Evolutionary conservation across 192 early-diverging fungal species (phyloP).

Genomic region (Backusella circina): DNA sequence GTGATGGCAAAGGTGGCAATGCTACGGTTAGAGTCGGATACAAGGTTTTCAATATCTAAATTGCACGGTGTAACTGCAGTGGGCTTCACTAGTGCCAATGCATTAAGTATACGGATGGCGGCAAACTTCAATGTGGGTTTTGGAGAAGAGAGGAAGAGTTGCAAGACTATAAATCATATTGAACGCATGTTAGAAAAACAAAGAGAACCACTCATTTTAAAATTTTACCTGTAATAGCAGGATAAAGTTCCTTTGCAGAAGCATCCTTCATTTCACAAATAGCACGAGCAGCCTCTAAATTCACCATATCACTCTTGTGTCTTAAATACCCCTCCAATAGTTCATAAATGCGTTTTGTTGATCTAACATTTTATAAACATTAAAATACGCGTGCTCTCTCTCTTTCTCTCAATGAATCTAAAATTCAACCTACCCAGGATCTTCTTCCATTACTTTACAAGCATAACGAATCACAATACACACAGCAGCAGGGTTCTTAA

Average conservation of each 20-base stretch:
- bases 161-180: slow-evolving; percentile 60
- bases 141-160: slow-evolving; percentile 90
- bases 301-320: slow-evolving; percentile 98
- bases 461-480: slow-evolving; percentile 93
- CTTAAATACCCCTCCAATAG: slow-evolving; percentile 86
- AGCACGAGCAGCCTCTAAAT: slow-evolving; percentile 94
- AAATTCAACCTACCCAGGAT: slow-evolving; percentile 54
- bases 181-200: not conserved
- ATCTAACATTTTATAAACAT: slow-evolving; percentile 31
- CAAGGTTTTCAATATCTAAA: slow-evolving; percentile 96
- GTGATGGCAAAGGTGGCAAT: slow-evolving; percentile 99
- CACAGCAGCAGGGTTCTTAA: slow-evolving; percentile 85
- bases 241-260: slow-evolving; percentile 80
- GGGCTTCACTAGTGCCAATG: slow-evolving; percentile 86
- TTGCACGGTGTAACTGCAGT: slow-evolving; percentile 92
- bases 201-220: too few species aligned
- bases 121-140: slow-evolving; percentile 94
- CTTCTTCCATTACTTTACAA: slow-evolving; percentile 81
- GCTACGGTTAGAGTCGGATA: slow-evolving; percentile 94
- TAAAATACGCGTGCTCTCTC: too few species aligned
- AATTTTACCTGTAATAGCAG: slow-evolving; percentile 87
- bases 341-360: slow-evolving; percentile 71
- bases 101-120: slow-evolving; percentile 95
- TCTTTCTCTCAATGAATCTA: too few species aligned
- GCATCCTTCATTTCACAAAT: slow-evolving; percentile 89